Percentiles rank a stretch among this genome's conserved stretches.
These are phyloP conservation scores for Coelastrella sp. DNA, from an alignment of 139 green algal genomes.

Conservation along the genomic window DNA sequence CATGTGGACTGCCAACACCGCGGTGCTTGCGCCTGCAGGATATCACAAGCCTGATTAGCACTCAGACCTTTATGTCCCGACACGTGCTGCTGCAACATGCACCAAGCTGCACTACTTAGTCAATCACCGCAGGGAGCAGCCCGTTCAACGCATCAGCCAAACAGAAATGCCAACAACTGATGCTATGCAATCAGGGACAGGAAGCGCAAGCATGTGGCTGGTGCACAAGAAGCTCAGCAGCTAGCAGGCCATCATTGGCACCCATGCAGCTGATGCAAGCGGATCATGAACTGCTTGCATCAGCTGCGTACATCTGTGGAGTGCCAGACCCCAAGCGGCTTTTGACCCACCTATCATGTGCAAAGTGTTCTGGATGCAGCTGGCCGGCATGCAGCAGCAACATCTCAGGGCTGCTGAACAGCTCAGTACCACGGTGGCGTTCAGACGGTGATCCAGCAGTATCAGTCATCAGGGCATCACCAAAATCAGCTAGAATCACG, in stretches of 20 bases:
- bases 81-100: neutral
- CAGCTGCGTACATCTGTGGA: too few relatives aligned
- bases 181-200: too few relatives aligned
- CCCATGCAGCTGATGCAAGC: too few relatives aligned
- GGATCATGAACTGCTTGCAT: too few relatives aligned
- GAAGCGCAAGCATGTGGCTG: too few relatives aligned
- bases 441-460: neutral
- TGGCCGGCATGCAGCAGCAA: conserved; percentile 59
- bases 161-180: too few relatives aligned
- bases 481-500: conserved; percentile 81
- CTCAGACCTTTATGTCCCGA: neutral
- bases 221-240: too few relatives aligned
- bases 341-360: conserved; percentile 32
- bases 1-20: conserved; percentile 60
- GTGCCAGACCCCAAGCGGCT: too few relatives aligned
- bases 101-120: neutral
- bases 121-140: neutral
- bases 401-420: conserved; percentile 83
- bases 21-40: conserved; percentile 30
- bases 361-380: neutral
- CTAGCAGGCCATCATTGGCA: too few relatives aligned
- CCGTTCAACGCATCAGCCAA: too few relatives aligned
- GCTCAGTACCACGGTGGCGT: conserved; percentile 77
- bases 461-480: conserved; percentile 58
- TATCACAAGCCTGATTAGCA: neutral